Evolutionary conservation across 768 basidiomycete genomes (phyloP).

Genomic region (Suillus ampliporus): DNA sequence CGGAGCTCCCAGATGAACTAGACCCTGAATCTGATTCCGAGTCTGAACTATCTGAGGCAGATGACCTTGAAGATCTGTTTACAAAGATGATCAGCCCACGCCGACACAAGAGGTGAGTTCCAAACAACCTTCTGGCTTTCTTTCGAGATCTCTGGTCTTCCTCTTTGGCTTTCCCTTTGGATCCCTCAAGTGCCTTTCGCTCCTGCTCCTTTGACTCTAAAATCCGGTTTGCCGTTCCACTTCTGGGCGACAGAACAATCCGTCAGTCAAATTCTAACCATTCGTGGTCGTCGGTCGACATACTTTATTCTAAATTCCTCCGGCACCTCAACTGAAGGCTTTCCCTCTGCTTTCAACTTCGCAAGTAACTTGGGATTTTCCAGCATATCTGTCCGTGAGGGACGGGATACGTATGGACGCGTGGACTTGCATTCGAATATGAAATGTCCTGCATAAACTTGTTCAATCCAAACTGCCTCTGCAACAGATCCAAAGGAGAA

Average conservation of each 20-base stretch:
- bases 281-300: conserved; percentile 28
- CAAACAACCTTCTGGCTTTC: conserved; percentile 45
- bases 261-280: conserved; percentile 4
- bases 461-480: conserved; percentile 6
- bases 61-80: conserved; percentile 45
- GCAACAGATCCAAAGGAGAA: background rate
- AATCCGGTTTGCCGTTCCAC: conserved; percentile 85
- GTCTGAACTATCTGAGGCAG: conserved; percentile 45
- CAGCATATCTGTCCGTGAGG: conserved; percentile 85
- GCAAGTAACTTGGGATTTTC: conserved; percentile 74
- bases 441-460: conserved; percentile 71
- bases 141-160: conserved; percentile 40
- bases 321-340: conserved; percentile 83
- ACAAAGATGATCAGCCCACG: background rate
- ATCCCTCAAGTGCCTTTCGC: conserved; percentile 39
- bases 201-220: conserved; percentile 84
- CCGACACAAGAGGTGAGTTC: conserved; percentile 28
- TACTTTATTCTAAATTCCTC: conserved; percentile 90
- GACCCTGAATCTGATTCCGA: conserved; percentile 45
- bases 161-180: conserved; percentile 38
- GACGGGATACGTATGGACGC: conserved; percentile 86
- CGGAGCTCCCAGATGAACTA: conserved; percentile 21
- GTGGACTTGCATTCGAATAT: conserved; percentile 88
- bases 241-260: conserved; percentile 43
- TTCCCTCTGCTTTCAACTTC: conserved; percentile 71